Evolutionary conservation across 495 filamentous ascomycete species (phyloP).

Genomic region (Staphylotrichum tortipilum): DNA sequence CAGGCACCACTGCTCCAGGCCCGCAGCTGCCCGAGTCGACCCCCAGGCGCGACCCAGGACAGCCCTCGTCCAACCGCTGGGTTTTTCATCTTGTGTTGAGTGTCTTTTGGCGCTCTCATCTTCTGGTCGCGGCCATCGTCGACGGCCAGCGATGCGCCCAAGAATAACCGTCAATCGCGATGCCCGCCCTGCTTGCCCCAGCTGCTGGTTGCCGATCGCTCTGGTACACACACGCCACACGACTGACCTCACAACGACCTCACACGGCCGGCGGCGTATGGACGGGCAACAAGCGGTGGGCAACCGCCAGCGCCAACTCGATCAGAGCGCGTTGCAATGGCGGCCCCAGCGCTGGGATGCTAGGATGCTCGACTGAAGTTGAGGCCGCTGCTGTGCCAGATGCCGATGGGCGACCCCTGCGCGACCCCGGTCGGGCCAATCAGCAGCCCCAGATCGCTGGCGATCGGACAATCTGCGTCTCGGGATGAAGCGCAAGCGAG

Average conservation of each 20-base stretch:
- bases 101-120: too few relatives aligned
- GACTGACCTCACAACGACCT: neutral
- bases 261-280: neutral
- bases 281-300: neutral
- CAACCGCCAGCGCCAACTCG: slow-evolving; percentile 4
- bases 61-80: neutral
- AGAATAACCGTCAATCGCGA: neutral
- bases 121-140: neutral
- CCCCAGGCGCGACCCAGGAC: neutral
- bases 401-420: slow-evolving; percentile 12
- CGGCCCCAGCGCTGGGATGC: slow-evolving; percentile 5
- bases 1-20: neutral
- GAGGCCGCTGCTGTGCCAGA: slow-evolving; percentile 30
- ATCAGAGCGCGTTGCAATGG: slow-evolving; percentile 8
- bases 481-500: slow-evolving; percentile 32
- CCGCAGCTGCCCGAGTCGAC: neutral
- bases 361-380: slow-evolving; percentile 17
- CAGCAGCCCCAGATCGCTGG: slow-evolving; percentile 2
- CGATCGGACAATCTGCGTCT: slow-evolving; percentile 28
- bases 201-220: too few relatives aligned
- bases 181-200: too few relatives aligned
- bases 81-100: too few relatives aligned
- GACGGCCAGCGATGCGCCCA: slow-evolving; percentile 8
- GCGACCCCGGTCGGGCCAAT: slow-evolving; percentile 20
- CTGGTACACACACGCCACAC: too few relatives aligned